Conservation (phyloP, 176 grass and related monocot species). For the Oryza longistaminata region DNA sequence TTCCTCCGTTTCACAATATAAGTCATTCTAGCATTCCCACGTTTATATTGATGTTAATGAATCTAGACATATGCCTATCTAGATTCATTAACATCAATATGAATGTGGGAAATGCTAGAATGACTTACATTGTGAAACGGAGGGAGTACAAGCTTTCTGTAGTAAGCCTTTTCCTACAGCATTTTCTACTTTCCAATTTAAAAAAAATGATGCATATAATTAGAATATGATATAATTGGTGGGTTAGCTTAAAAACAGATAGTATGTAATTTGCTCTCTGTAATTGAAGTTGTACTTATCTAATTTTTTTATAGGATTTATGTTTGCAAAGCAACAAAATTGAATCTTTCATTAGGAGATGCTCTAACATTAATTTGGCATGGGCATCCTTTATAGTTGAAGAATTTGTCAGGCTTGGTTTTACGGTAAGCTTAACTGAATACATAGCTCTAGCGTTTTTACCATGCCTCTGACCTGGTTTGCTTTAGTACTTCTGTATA, state of each 20-base stretch:
- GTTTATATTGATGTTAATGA: no score
- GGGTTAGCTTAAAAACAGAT: conserved; percentile 5
- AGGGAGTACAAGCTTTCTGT: conserved; percentile 14
- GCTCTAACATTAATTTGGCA: conserved; percentile 75
- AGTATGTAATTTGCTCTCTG: background rate
- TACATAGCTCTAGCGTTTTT: conserved; percentile 22
- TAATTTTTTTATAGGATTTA: conserved; percentile 41
- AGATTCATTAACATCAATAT: no score
- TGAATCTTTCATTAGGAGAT: conserved; percentile 56
- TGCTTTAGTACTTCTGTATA: conserved; percentile 93
- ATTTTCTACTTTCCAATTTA: conserved; percentile 27
- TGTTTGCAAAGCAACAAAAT: conserved; percentile 24
- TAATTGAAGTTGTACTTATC: conserved; percentile 19
- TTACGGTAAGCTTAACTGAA: conserved; percentile 66
- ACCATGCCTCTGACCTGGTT: conserved; percentile 45
- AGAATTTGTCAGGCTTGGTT: conserved; percentile 91
- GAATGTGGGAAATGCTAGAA: no score
- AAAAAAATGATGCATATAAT: conserved; percentile 5
- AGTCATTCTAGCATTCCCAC: no score
- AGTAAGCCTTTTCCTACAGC: conserved; percentile 19
- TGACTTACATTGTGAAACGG: no score
- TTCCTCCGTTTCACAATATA: no score
- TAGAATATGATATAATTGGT: background rate
- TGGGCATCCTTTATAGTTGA: conserved; percentile 98
- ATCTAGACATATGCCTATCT: no score